Evolutionary conservation across 208 protist genomes (phyloP), one percentile per base, ranked within the genome.

Genomic region (Crithidia acanthocephali): DNA sequence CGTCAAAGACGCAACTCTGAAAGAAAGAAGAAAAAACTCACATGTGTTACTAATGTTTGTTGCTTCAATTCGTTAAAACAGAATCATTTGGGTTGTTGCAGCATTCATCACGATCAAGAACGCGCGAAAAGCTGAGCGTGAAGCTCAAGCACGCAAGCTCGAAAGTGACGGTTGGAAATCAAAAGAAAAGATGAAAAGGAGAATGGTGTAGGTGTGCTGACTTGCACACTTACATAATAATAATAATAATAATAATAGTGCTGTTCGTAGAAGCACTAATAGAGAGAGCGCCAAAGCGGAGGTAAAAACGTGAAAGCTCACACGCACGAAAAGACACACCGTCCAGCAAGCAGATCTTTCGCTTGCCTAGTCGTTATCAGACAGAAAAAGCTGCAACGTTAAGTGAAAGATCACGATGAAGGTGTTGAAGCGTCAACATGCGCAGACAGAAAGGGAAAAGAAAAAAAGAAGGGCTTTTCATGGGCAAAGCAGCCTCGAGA

Each of bases 201-300:
- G n/a, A n/a, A n/a, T n/a, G n/a, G n/a, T n/a, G n/a, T n/a, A n/a
- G n/a, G n/a, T n/a, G 35, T 40, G 11, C 8, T 40, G 35, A 5
- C 8, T 40, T 5, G 35, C 35, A 40, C 35, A 40, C 35, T 40
- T 40, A 40, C 11, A 40, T 40, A 40, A 72, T 59, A 40, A 65
- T 57, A 69, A 68, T 64, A 58, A 60, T 30, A 74, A 13, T 16
- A 72, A 55, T 58, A 18, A 63, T 18, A 55, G 27, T 15, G 40
- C 32, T 52, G 33, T 23, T 63, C 18, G 42, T 22, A 50, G 59
- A 64, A 69, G 74, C 20, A 60, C 67, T 67, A 28, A 58, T 40
- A 50, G 18, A 33, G n/a, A 28, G 4, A 20, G 22, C 56, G 56
- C 35, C 9, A 61, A 28, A 20, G 33, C 32, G 56, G 32, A 11